Base-by-base conservation (phyloP, 108 stramenopile species). In the Nannochloropsis oceanica region DNA sequence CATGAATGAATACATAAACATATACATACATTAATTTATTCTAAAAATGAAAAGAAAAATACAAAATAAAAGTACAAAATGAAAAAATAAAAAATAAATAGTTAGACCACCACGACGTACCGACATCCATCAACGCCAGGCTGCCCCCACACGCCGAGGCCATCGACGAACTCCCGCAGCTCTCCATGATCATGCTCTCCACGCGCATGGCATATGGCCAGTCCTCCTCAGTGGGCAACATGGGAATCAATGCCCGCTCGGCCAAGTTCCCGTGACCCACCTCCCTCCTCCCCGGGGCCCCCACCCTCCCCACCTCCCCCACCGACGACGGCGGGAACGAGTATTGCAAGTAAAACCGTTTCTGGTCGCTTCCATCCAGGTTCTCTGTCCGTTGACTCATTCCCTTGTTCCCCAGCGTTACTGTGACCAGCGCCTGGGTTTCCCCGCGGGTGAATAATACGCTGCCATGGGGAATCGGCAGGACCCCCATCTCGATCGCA, bases 371-470 rank as follows among this genome's bases (percentile, higher is more conserved):
- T 9, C 95, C 95, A 84, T 94, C 94, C 82, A 97, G 89, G 44
- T 89, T 92, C 84, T 97, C 96, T 59, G 94, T 93, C 89, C 95
- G 95, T 86, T 96, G 96, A 83, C 88, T 89, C 94, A 96, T 96
- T 43, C 24, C 27, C 43, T 82, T 90, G 34, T 34, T 34, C 5
- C 94, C 96, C 80, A 97, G 87, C 13, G 97, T 96, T 25, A 95
- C 93, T 27, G 95, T 95, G 0, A 94, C 94, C 83, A 97, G 88
- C 11, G 93, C 92, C 90, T 97, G 97, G 80, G 97, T 96, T 84
- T 97, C 93, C n/a, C 97, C 97, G 43, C 97, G 88, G 8, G 96
- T 95, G 90, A 97, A 97, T 22, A 97, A 85, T 24, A 95, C 95
- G 42, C 94, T 95, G 46, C 97, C 96, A 88, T 96, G 96, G n/a